These are phyloP conservation scores for Dorcoceras hygrometricum DNA, from an alignment of 257 asterid species.

Conservation along the genomic window DNA sequence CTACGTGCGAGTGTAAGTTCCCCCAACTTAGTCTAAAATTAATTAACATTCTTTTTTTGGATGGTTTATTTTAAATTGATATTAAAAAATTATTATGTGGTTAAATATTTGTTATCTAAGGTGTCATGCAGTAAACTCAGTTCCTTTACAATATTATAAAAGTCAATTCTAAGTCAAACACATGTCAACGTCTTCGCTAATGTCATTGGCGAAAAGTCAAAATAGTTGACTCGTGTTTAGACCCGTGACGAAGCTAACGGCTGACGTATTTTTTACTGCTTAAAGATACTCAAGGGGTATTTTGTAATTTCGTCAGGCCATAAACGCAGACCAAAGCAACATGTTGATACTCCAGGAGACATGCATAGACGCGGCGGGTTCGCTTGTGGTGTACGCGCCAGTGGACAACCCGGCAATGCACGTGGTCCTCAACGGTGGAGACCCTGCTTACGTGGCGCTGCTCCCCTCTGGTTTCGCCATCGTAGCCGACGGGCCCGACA, in stretches of 20 bases:
- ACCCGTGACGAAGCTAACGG: background rate
- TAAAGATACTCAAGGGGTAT: background rate
- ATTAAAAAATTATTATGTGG: no score
- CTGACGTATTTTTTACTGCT: no score
- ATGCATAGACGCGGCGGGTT: slow-evolving; percentile 49
- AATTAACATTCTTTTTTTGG: no score
- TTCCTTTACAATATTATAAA: no score
- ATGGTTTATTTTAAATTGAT: no score
- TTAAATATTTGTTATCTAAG: no score
- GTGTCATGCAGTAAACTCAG: background rate
- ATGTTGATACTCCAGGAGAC: slow-evolving; percentile 61
- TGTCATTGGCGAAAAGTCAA: background rate
- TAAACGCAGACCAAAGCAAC: slow-evolving; percentile 48
- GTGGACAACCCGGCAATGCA: slow-evolving; percentile 66
- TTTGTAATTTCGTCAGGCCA: slow-evolving; percentile 28
- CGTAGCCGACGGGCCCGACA: slow-evolving; percentile 42
- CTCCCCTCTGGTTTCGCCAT: slow-evolving; percentile 56
- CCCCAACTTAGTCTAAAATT: no score
- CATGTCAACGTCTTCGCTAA: background rate
- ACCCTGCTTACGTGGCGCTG: slow-evolving; percentile 52
- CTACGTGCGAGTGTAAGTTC: slow-evolving; percentile 49
- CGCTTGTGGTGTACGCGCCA: slow-evolving; percentile 62
- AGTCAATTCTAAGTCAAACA: background rate
- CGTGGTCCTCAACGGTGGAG: slow-evolving; percentile 62
- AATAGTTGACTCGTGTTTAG: background rate